Percentiles rank a stretch among this genome's conserved stretches.
Conservation (phyloP, 495 filamentous ascomycete genomes). For the Xylaria curta region DNA sequence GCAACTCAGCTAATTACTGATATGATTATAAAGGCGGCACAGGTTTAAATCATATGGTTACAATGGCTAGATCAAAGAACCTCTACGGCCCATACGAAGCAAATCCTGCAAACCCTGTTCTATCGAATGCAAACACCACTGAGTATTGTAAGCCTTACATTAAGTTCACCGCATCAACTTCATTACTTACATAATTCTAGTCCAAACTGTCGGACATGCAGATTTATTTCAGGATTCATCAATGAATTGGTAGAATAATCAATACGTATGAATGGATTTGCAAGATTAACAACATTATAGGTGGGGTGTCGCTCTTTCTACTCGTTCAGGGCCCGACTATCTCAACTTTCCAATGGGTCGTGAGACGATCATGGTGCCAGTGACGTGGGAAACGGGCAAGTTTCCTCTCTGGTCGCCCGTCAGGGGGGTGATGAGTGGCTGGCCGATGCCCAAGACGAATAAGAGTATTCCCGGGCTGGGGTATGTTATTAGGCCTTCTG, state of each 20-base stretch:
- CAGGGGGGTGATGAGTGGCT: conserved; percentile 52
- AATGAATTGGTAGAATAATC: background rate
- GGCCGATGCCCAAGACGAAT: conserved; percentile 43
- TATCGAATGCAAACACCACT: conserved; percentile 60
- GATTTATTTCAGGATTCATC: conserved; percentile 15
- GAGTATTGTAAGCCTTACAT: conserved; percentile 44
- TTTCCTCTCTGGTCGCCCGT: conserved; percentile 53
- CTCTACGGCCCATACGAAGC: conserved; percentile 63
- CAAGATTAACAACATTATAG: conserved; percentile 22
- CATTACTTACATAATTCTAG: background rate
- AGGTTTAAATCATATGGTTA: conserved; percentile 59
- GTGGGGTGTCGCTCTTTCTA: conserved; percentile 54
- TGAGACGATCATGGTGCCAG: conserved; percentile 62
- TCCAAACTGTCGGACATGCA: conserved; percentile 18
- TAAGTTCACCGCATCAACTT: too few species aligned
- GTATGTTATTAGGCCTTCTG: conserved; percentile 30
- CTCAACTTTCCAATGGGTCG: conserved; percentile 65
- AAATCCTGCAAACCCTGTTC: conserved; percentile 58
- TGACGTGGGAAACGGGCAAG: conserved; percentile 54
- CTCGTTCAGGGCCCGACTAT: conserved; percentile 53
- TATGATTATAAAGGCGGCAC: conserved; percentile 53
- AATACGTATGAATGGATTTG: background rate
- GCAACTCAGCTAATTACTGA: background rate
- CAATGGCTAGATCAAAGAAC: conserved; percentile 55
- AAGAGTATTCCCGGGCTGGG: conserved; percentile 44